Percentiles rank a stretch among this genome's conserved stretches.
phyloP scores from a whole-genome alignment of 208 protist genomes.

The Crithidia fasciculata region DNA sequence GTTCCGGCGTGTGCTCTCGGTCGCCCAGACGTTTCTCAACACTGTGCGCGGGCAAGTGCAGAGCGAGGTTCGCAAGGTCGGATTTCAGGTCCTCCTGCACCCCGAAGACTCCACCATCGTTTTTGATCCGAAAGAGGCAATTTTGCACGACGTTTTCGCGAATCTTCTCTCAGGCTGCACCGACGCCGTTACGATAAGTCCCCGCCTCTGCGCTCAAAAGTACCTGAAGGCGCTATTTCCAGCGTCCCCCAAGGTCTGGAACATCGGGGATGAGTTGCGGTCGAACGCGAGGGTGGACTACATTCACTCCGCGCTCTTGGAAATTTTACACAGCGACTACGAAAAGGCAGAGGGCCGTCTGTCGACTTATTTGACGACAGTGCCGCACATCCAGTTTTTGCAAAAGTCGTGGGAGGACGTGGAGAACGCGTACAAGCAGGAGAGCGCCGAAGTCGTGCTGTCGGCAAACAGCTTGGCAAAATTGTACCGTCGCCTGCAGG shows the following conservation, averaged over 20 bases:
- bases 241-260: constrained; percentile 81
- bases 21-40: constrained; percentile 73
- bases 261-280: constrained; percentile 65
- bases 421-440: constrained; percentile 75
- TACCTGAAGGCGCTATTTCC: constrained; percentile 83
- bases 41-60: constrained; percentile 64
- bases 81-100: constrained; percentile 89
- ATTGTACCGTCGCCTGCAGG: constrained; percentile 80
- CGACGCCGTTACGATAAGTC: constrained; percentile 55
- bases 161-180: constrained; percentile 75
- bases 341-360: constrained; percentile 78
- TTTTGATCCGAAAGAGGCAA: constrained; percentile 75
- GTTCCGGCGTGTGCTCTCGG: constrained; percentile 71
- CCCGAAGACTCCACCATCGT: constrained; percentile 69
- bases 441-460: constrained; percentile 58
- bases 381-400: constrained; percentile 90
- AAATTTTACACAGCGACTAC: constrained; percentile 85
- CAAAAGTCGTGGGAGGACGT: constrained; percentile 82
- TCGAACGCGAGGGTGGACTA: constrained; percentile 71
- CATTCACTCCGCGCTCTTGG: constrained; percentile 56
- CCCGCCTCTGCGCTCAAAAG: constrained; percentile 82
- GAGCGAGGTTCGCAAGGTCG: constrained; percentile 76
- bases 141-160: constrained; percentile 61
- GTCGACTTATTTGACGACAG: constrained; percentile 74
- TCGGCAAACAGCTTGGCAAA: constrained; percentile 67